Conservation (phyloP, 768 basidiomycete genomes). For the Pisolithus marmoratus region DNA sequence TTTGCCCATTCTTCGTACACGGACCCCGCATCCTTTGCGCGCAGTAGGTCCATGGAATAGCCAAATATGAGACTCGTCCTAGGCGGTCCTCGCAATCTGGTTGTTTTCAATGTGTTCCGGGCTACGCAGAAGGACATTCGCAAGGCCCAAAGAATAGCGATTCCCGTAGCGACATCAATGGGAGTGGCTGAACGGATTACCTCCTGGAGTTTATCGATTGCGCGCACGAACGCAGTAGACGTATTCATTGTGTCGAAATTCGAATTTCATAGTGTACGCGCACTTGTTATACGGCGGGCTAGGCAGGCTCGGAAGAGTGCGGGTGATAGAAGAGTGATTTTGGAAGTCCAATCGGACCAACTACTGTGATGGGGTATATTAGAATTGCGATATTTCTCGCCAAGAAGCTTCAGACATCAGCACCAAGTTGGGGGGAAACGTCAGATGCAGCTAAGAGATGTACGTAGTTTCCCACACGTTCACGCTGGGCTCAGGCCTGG, state of each 20-base stretch:
- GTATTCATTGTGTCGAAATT: not conserved
- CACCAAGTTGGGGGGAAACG: no score
- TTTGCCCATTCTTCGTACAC: conserved; percentile 43
- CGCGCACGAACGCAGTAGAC: not conserved
- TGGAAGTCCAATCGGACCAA: no score
- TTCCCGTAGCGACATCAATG: not conserved
- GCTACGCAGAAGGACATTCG: conserved; percentile 4
- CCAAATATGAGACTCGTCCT: conserved; percentile 16
- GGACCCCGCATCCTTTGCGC: conserved; percentile 20
- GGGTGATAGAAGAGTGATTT: no score
- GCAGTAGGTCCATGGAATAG: not conserved
- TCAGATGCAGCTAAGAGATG: no score
- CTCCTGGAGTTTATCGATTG: not conserved
- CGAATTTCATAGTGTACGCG: no score
- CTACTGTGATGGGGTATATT: no score
- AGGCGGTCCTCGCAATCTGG: conserved; percentile 17
- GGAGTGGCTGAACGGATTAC: not conserved
- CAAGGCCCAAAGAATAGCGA: conserved; percentile 1
- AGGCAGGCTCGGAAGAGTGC: no score
- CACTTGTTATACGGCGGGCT: no score
- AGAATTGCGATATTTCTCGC: no score
- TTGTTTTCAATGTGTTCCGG: conserved; percentile 10
- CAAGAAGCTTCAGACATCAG: no score
- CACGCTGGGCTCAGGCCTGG: no score
- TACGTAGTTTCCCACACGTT: no score